Conservation (phyloP, 2,329 filamentous ascomycete species). For the Neonectria hederae region DNA sequence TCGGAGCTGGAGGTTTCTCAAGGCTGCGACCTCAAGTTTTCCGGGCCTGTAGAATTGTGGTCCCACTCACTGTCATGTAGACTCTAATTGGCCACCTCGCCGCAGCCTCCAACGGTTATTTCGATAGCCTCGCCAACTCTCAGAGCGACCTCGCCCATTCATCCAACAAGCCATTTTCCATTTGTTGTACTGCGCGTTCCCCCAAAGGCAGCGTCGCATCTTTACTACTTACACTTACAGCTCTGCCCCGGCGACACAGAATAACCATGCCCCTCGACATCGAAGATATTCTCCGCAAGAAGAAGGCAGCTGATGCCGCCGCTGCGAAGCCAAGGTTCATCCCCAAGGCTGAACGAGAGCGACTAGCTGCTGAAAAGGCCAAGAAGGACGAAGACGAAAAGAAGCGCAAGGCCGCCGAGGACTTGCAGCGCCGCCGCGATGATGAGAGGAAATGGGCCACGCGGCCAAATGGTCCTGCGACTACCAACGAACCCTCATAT, state of each 20-base stretch:
- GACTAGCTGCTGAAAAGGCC: conserved; percentile 80
- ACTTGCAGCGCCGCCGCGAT: conserved; percentile 77
- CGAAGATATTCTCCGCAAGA: conserved; percentile 85
- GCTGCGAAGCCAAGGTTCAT: conserved; percentile 90
- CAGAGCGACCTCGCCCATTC: conserved; percentile 7
- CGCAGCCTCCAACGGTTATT: conserved; percentile 9
- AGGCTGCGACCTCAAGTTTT: conserved; percentile 39
- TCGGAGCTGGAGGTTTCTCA: conserved; percentile 20
- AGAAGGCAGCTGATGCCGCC: conserved; percentile 85
- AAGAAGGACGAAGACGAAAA: conserved; percentile 73
- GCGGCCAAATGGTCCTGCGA: conserved; percentile 42
- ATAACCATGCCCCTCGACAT: conserved; percentile 70
- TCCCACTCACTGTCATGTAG: neutral
- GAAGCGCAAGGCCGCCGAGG: conserved; percentile 56
- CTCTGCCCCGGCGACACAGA: neutral
- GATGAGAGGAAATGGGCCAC: conserved; percentile 59
- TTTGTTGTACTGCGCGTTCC: conserved; percentile 1
- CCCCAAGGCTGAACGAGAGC: conserved; percentile 83
- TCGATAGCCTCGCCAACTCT: conserved; percentile 37
- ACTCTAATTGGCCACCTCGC: conserved; percentile 24
- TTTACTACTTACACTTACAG: neutral
- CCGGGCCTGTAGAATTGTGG: conserved; percentile 12
- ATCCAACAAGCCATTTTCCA: conserved; percentile 14
- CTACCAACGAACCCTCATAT: conserved; percentile 37
- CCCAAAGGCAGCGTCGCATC: neutral